These are phyloP conservation scores for Ogataea pignaliae DNA, from an alignment of 805 yeast species.

Conservation along the genomic window DNA sequence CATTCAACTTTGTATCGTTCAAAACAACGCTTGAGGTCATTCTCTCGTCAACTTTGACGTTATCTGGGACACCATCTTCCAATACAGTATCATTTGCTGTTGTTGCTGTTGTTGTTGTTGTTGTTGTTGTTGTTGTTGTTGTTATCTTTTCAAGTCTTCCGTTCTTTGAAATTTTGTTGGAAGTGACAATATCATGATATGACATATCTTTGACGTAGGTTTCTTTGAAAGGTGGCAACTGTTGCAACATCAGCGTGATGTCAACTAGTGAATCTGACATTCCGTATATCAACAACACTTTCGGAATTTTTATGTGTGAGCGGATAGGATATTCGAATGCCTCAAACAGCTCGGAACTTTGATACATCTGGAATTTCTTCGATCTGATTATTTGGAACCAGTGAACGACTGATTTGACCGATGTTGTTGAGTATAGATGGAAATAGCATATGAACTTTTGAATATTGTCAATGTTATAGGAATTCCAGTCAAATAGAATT, in stretches of 20 bases:
- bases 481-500: constrained; percentile 75
- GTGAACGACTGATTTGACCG: constrained; percentile 90
- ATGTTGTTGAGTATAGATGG: constrained; percentile 86
- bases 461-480: constrained; percentile 59
- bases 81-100: neutral
- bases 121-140: too few species aligned
- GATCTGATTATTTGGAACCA: constrained; percentile 89
- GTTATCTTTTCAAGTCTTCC: neutral
- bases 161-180: neutral
- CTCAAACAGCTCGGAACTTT: constrained; percentile 63
- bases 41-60: constrained; percentile 14
- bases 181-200: constrained; percentile 1
- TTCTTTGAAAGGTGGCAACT: constrained; percentile 32
- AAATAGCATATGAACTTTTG: constrained; percentile 81
- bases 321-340: constrained; percentile 32
- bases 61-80: constrained; percentile 5
- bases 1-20: constrained; percentile 9
- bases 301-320: constrained; percentile 52
- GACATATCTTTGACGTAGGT: constrained; percentile 3
- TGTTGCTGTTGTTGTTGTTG: neutral
- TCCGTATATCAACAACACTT: constrained; percentile 79
- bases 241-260: constrained; percentile 61
- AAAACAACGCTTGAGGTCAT: neutral
- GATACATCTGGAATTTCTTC: constrained; percentile 83
- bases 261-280: constrained; percentile 80